Evolutionary conservation across 371 early-diverging fungal genomes (phyloP).

Genomic region (Mortierella sp.): DNA sequence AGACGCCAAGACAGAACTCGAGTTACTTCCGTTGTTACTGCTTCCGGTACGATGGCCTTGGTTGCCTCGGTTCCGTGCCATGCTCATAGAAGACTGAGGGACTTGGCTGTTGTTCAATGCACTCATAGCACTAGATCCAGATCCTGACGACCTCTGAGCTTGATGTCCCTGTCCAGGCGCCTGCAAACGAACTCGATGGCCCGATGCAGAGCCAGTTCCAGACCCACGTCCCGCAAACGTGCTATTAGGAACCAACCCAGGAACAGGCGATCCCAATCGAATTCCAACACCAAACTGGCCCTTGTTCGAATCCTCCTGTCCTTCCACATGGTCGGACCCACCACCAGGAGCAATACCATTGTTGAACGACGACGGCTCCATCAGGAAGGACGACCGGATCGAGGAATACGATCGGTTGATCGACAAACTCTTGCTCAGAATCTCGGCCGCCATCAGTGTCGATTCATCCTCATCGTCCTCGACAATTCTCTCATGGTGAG

Average conservation of each 20-base stretch:
- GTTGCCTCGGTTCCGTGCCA: not conserved
- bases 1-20: conserved; percentile 27
- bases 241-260: conserved; percentile 13
- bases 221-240: not conserved
- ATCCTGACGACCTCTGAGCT: conserved; percentile 43
- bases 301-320: not conserved
- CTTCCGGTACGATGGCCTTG: conserved; percentile 37
- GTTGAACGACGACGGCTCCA: conserved; percentile 46
- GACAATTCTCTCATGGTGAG: conserved; percentile 52
- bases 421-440: conserved; percentile 54
- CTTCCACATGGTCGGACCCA: not conserved
- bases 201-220: not conserved
- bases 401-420: conserved; percentile 57
- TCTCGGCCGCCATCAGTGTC: conserved; percentile 53
- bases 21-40: conserved; percentile 42
- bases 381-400: conserved; percentile 55
- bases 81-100: not conserved
- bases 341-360: not conserved
- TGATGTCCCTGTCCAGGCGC: conserved; percentile 48
- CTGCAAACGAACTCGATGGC: conserved; percentile 30
- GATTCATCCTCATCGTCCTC: conserved; percentile 59
- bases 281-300: not conserved
- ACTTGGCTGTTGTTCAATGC: conserved; percentile 7
- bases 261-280: conserved; percentile 27
- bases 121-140: conserved; percentile 34